Percentiles rank a stretch among this genome's conserved stretches.
Conservation (phyloP, 2,329 filamentous ascomycete genomes). For the Diaporthe ampelina region DNA sequence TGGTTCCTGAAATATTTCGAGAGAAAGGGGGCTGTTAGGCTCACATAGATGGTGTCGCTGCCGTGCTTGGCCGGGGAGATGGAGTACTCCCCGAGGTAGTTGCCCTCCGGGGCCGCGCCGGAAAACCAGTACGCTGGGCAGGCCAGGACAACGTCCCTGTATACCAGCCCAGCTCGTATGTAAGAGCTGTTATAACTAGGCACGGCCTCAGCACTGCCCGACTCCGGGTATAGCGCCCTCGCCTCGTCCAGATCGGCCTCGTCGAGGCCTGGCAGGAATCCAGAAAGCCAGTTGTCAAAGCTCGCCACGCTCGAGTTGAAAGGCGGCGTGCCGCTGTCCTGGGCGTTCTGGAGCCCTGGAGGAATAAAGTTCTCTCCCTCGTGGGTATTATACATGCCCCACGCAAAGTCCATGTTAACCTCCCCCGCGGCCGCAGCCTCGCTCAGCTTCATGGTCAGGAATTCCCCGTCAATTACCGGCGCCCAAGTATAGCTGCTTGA, state of each 20-base stretch:
- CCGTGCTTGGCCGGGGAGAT: conserved; percentile 72
- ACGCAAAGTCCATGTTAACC: conserved; percentile 62
- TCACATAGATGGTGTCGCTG: conserved; percentile 68
- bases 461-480: conserved; percentile 70
- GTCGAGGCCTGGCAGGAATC: conserved; percentile 65
- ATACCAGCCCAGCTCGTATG: conserved; percentile 68
- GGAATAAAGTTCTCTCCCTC: conserved; percentile 75
- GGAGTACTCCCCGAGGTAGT: conserved; percentile 72
- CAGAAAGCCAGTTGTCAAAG: conserved; percentile 66
- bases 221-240: conserved; percentile 61
- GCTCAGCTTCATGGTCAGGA: conserved; percentile 64
- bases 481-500: conserved; percentile 72
- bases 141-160: conserved; percentile 69
- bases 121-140: conserved; percentile 73
- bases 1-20: not conserved
- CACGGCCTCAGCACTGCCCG: conserved; percentile 62
- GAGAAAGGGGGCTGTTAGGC: conserved; percentile 42
- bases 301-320: conserved; percentile 65
- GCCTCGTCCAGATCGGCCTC: conserved; percentile 55
- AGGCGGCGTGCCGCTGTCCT: conserved; percentile 51
- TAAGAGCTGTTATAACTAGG: conserved; percentile 63
- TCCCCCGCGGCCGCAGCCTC: conserved; percentile 53
- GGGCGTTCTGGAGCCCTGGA: conserved; percentile 56
- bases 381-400: conserved; percentile 72
- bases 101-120: conserved; percentile 55